These are phyloP conservation scores for Fusarium haematococcum DNA, from an alignment of 2,329 filamentous ascomycete genomes.

Conservation along the genomic window DNA sequence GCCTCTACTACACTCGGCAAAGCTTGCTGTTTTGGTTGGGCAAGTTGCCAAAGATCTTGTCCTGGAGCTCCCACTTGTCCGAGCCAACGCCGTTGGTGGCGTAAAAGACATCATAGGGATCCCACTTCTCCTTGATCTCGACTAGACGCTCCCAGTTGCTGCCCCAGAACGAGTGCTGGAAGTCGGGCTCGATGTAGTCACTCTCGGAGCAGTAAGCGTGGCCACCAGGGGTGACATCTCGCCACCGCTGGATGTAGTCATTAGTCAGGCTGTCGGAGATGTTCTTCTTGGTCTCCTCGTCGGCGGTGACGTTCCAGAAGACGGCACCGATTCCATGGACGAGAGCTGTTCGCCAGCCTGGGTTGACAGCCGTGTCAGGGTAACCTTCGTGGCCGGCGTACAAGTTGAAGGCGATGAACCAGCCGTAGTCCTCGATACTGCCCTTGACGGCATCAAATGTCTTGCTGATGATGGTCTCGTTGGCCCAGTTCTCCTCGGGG, in stretches of 20 bases:
- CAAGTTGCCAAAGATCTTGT: constrained; percentile 35
- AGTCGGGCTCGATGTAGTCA: constrained; percentile 60
- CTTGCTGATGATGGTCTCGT: constrained; percentile 12
- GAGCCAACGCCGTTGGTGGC: constrained; percentile 63
- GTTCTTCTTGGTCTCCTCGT: constrained; percentile 21
- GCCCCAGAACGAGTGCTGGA: constrained; percentile 60
- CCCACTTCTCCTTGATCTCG: constrained; percentile 61
- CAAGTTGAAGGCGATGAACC: constrained; percentile 32
- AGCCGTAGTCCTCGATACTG: constrained; percentile 23
- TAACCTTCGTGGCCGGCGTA: constrained; percentile 22
- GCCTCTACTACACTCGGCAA: constrained; percentile 4
- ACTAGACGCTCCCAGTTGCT: constrained; percentile 56
- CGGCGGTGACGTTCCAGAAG: constrained; percentile 17
- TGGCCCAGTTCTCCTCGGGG: constrained; percentile 24
- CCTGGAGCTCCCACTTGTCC: constrained; percentile 58
- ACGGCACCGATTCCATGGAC: constrained; percentile 24
- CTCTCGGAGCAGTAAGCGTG: constrained; percentile 65
- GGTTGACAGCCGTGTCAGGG: constrained; percentile 25
- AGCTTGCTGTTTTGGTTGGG: constrained; percentile 34
- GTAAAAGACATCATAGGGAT: constrained; percentile 60
- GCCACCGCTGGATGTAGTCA: constrained; percentile 23
- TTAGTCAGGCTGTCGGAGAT: constrained; percentile 18
- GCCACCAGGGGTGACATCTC: constrained; percentile 49
- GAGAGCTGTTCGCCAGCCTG: constrained; percentile 24
- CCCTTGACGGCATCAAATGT: constrained; percentile 26